phyloP scores from a whole-genome alignment of 345 rosid species.

The Populus davidiana region DNA sequence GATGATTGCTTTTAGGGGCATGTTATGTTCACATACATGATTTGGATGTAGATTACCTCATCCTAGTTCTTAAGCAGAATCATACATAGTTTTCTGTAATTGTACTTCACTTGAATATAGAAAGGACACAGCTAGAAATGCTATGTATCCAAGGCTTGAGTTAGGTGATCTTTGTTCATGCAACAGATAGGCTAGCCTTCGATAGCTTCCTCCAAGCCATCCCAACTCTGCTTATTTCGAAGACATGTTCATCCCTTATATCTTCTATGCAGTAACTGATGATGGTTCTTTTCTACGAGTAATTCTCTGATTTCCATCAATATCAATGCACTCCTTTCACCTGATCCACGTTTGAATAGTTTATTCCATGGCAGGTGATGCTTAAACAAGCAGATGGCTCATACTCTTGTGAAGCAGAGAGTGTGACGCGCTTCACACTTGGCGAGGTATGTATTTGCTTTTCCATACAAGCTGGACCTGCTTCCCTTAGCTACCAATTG shows the following conservation, averaged over 20 bases:
- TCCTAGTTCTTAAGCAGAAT: neutral
- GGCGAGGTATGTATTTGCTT: conserved; percentile 57
- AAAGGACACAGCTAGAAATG: neutral
- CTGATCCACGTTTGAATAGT: neutral
- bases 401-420: conserved; percentile 84
- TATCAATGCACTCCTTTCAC: neutral
- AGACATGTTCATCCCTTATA: neutral
- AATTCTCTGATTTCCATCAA: neutral
- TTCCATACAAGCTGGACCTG: neutral
- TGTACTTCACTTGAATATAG: neutral
- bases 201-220: neutral
- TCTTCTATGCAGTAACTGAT: neutral
- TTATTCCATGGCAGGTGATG: conserved; percentile 76
- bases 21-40: neutral
- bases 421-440: conserved; percentile 76
- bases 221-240: neutral
- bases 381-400: conserved; percentile 91
- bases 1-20: neutral
- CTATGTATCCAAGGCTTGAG: neutral
- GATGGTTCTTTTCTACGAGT: neutral
- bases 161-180: neutral
- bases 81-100: neutral
- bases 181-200: neutral
- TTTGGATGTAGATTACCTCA: neutral
- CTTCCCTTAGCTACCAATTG: neutral